Base-by-base conservation (phyloP, 805 yeast genomes). In the Wickerhamomyces alni region DNA sequence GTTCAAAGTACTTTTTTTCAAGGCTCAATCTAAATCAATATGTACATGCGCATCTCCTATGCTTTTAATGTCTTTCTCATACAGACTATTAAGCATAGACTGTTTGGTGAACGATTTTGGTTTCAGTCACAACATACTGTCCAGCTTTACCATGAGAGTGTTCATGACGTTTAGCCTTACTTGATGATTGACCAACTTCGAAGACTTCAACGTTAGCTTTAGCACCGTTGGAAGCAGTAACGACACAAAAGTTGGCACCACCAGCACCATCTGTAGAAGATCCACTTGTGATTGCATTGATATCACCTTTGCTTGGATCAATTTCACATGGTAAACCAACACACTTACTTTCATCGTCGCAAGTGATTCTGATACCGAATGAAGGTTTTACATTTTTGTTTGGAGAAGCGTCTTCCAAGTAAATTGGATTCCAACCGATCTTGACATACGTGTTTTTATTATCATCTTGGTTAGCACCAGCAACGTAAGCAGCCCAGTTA, bases 401-500 rank as follows among this genome's bases (percentile, higher is more conserved):
- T 8, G 82, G 75, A 21, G 69, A 59, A 1, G 65, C 48, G 37
- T 68, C 69, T 47, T 82, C 91, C 51, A 84, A 60, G 61, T 86
- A 85, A 41, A 82, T 74, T 13, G 96, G 96, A 62, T 87, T 87
- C 95, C 95, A 87, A 34, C 91, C 95, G 58, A 87, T 75, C 64
- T 86, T 88, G 48, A 85, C 86, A 58, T 50, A 87, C 3, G 96
- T 87, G 58, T 75, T 74, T 25, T 86, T 82, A 43, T 55, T 63
- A 45, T 60, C 62, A 59, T 86, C 95, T 70, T 76, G 76, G 67
- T 87, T 87, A 44, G 89, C 87, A 47, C 96, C 96, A 13, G 93
- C 94, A 47, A 88, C 95, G 52, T 86, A 87, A 21, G 96, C 95
- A 13, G 95, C 65, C 96, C 96, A 88, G 72, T 87, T 87, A 42